These are phyloP conservation scores for Botrytis porri DNA, from an alignment of 2,329 filamentous ascomycete species.

Conservation along the genomic window DNA sequence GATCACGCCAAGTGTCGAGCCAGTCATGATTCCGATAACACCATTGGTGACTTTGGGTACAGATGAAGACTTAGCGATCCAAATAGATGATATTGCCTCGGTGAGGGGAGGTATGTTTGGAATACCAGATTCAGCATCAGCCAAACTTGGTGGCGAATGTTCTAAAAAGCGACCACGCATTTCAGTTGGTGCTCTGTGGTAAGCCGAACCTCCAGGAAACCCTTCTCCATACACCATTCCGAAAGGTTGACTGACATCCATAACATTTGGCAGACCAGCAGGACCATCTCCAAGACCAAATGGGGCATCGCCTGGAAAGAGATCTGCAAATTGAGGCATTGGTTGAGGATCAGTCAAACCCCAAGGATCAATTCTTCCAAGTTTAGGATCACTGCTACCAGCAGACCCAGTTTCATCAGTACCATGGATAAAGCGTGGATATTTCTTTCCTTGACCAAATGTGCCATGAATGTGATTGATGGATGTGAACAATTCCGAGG, in stretches of 20 bases:
- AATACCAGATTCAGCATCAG: constrained; percentile 67
- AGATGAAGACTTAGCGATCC: constrained; percentile 80
- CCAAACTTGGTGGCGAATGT: constrained; percentile 57
- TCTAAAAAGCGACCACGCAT: constrained; percentile 73
- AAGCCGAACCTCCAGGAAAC: constrained; percentile 75
- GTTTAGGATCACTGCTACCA: constrained; percentile 77
- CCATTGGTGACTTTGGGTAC: constrained; percentile 72
- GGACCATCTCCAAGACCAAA: constrained; percentile 79
- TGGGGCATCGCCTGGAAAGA: constrained; percentile 67
- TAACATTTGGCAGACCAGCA: constrained; percentile 75
- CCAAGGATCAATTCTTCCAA: constrained; percentile 76
- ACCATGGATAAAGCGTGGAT: constrained; percentile 79
- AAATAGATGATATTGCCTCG: constrained; percentile 75
- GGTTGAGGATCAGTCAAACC: constrained; percentile 72
- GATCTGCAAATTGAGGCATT: constrained; percentile 74
- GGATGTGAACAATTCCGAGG: constrained; percentile 75
- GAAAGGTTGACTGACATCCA: constrained; percentile 85
- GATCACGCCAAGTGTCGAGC: constrained; percentile 79
- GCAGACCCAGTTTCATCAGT: constrained; percentile 73
- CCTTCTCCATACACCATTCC: constrained; percentile 85
- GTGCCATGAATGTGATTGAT: constrained; percentile 77
- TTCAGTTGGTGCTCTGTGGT: constrained; percentile 73
- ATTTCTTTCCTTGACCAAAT: constrained; percentile 71
- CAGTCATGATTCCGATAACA: constrained; percentile 76
- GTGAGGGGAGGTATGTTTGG: constrained; percentile 68